Evolutionary conservation across 2,329 filamentous ascomycete genomes (phyloP).

Genomic region (Ambrosiella xylebori): DNA sequence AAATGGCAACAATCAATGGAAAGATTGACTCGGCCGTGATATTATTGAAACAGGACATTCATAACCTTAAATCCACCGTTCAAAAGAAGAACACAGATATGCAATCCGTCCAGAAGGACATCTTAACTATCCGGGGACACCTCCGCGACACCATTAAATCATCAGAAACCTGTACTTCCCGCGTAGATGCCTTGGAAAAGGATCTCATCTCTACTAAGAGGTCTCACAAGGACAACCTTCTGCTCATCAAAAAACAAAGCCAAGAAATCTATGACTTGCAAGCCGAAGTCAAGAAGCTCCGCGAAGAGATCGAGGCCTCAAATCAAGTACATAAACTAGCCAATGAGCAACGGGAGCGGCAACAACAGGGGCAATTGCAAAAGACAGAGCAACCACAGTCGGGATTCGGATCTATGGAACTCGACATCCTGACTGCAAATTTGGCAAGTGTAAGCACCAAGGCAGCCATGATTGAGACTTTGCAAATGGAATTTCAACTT

Average conservation of each 20-base stretch:
- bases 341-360: constrained; percentile 16
- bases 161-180: no score
- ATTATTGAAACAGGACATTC: background rate
- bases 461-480: constrained; percentile 23
- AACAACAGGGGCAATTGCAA: constrained; percentile 4
- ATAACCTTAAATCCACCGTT: background rate
- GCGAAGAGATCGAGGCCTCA: constrained; percentile 11
- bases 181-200: constrained; percentile 11
- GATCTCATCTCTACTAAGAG: constrained; percentile 16
- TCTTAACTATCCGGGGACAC: background rate
- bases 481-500: constrained; percentile 27
- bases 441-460: constrained; percentile 24
- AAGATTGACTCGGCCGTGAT: background rate
- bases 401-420: constrained; percentile 17
- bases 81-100: background rate
- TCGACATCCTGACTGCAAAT: constrained; percentile 24
- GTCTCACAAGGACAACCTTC: constrained; percentile 16
- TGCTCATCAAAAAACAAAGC: constrained; percentile 16
- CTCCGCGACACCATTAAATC: background rate
- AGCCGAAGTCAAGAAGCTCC: constrained; percentile 14
- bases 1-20: background rate
- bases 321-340: constrained; percentile 18
- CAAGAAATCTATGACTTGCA: constrained; percentile 16
- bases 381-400: constrained; percentile 9
- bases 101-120: background rate